Percentiles rank a stretch among this genome's conserved stretches.
Conservation (phyloP, 2,329 filamentous ascomycete genomes). For the Alternaria ethzedia region DNA sequence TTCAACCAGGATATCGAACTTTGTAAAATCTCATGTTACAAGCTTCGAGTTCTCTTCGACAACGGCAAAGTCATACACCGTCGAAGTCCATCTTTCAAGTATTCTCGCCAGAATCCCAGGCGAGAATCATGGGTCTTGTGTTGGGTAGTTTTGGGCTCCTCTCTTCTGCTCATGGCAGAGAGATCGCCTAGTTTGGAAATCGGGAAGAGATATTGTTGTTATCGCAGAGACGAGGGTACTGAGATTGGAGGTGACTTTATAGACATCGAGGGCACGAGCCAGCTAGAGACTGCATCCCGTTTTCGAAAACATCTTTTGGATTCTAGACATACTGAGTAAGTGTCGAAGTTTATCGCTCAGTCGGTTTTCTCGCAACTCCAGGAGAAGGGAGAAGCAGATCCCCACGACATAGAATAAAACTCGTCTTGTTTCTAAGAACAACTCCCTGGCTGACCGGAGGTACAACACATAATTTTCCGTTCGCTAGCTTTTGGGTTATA, state of each 20-base stretch:
- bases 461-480: background rate
- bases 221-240: background rate
- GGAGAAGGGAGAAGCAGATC: background rate
- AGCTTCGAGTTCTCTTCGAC: background rate
- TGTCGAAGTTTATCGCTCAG: rapidly evolving
- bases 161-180: background rate
- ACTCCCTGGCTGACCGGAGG: background rate
- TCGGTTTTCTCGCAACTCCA: rapidly evolving
- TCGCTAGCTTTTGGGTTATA: background rate
- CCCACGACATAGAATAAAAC: rapidly evolving
- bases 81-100: background rate
- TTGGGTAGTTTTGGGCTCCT: background rate
- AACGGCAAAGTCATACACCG: rapidly evolving
- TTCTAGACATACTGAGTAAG: rapidly evolving
- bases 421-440: background rate
- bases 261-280: background rate
- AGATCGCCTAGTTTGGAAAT: background rate
- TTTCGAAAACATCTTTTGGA: background rate
- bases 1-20: too few species aligned
- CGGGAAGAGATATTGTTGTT: background rate
- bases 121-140: background rate
- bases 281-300: background rate
- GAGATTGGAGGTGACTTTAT: background rate
- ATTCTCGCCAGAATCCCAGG: background rate
- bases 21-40: background rate